phyloP scores from a whole-genome alignment of 2,329 filamentous ascomycete genomes.

The Fusarium luffae region DNA sequence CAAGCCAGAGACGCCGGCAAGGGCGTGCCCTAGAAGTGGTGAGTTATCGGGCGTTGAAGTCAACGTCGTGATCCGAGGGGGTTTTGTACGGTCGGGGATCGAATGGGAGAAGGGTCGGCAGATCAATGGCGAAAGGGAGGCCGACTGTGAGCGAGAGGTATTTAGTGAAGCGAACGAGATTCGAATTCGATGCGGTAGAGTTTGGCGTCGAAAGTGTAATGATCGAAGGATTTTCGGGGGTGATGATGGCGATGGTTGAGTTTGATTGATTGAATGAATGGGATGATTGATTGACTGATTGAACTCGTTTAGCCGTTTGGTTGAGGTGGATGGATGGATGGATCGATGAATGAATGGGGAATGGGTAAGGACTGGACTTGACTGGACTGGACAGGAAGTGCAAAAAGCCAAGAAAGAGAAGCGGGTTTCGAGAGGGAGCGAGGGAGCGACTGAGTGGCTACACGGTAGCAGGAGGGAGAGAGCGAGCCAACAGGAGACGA shows the following conservation, averaged over 20 bases:
- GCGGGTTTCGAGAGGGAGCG: constrained; percentile 38
- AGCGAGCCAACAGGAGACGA: constrained; percentile 39
- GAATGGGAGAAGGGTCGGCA: constrained; percentile 17
- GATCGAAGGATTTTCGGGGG: constrained; percentile 15
- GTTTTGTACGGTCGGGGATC: constrained; percentile 13
- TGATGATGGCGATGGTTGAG: constrained; percentile 10
- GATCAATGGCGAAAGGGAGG: constrained; percentile 25
- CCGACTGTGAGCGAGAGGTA: constrained; percentile 14
- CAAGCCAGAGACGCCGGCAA: constrained; percentile 42
- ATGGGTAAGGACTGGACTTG: constrained; percentile 28
- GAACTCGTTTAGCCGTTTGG: constrained; percentile 15
- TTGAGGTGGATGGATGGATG: constrained; percentile 23
- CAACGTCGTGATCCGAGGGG: constrained; percentile 30
- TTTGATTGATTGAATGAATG: constrained; percentile 14
- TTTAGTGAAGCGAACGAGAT: constrained; percentile 17
- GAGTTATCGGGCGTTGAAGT: constrained; percentile 31
- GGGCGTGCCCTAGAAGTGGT: constrained; percentile 42
- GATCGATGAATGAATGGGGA: constrained; percentile 28
- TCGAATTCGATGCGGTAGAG: neutral
- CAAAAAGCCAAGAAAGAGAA: constrained; percentile 39
- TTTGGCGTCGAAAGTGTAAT: constrained; percentile 4
- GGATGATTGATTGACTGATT: constrained; percentile 14
- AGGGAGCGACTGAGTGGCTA: constrained; percentile 38
- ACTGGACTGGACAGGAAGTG: constrained; percentile 34
- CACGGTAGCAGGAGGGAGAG: constrained; percentile 25